These are phyloP conservation scores for Fraxinus paxiana DNA, from an alignment of 305 asterid species.

Conservation along the genomic window DNA sequence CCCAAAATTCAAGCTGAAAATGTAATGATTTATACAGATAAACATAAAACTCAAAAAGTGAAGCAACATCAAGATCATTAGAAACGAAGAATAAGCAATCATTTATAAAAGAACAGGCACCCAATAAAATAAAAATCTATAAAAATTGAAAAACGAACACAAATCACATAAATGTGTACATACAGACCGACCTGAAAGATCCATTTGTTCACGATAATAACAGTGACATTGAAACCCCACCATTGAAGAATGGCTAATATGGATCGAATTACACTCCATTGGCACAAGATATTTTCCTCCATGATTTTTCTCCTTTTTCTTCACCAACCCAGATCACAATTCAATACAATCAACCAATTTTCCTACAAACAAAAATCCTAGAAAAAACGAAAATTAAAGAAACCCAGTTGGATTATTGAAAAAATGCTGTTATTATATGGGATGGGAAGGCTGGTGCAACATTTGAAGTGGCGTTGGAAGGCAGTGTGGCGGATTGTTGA, in stretches of 20 bases:
- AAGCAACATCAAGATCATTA: neutral
- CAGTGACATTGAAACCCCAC: constrained; percentile 50
- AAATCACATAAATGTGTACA: neutral
- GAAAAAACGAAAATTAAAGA: neutral
- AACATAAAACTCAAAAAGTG: neutral
- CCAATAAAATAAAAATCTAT: neutral
- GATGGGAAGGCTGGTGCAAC: neutral
- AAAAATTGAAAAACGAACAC: neutral
- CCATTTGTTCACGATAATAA: constrained; percentile 47
- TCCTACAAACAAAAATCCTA: neutral
- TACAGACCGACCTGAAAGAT: constrained; percentile 39
- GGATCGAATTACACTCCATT: constrained; percentile 39
- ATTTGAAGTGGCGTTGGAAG: neutral
- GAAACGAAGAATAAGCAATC: neutral
- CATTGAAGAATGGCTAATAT: constrained; percentile 41
- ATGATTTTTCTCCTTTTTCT: constrained; percentile 6
- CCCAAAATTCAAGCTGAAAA: neutral
- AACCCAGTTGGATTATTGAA: neutral
- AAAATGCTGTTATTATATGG: neutral
- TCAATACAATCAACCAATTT: neutral
- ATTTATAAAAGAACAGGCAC: neutral
- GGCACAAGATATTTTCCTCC: constrained; percentile 30
- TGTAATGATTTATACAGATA: neutral
- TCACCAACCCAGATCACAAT: neutral
- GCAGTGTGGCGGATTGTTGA: neutral